Base-by-base conservation (phyloP, 2,329 filamentous ascomycete species). In the Penicillium sp. region DNA sequence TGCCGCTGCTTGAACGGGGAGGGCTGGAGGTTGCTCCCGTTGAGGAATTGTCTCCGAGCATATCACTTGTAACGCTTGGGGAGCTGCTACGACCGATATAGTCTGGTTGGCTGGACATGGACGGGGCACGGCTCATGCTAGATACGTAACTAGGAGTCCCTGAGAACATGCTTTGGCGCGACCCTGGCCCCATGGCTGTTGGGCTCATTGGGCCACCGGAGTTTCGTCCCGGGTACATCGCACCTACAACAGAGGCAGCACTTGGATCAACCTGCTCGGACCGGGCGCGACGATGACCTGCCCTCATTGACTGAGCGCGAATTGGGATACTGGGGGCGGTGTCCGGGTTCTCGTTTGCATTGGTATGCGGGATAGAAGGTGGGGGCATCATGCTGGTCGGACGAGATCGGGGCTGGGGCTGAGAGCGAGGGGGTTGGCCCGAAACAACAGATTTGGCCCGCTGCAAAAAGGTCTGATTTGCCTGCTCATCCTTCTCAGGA, bases 171-270 rank as follows among this genome's bases (percentile, higher is more conserved):
- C 72, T 75, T 54, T 77, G 73, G 8, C 74, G 72, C 4, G 72
- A 75, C n/a, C 71, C 73, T 35, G 73, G 73, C 8, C 73, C 73
- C 62, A 77, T 70, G 5, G 72, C 56, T 19, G 74, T 87, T 77
- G 66, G 86, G 77, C 73, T 86, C 80, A 78, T 77, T 50, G 70
- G 81, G 22, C 89, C 84, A 14, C 74, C 73, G 7, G 77, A 77
- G 48, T 74, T 73, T 21, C 75, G 84, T 14, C 89, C 89, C 68
- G 88, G 88, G 78, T 96, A 96, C 90, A 96, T 96, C 74, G 93
- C 92, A 67, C 90, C 91, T 48, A 96, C 88, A 29, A 96, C 84
- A 58, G 83, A 86, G 8, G 90, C 89, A 19, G 86, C 87, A 52
- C 75, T 70, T 46, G 72, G 67, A 56, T 75, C 74, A 11, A 74